Base-by-base conservation (phyloP, 2,329 filamentous ascomycete genomes). In the Aureobasidium zeae region DNA sequence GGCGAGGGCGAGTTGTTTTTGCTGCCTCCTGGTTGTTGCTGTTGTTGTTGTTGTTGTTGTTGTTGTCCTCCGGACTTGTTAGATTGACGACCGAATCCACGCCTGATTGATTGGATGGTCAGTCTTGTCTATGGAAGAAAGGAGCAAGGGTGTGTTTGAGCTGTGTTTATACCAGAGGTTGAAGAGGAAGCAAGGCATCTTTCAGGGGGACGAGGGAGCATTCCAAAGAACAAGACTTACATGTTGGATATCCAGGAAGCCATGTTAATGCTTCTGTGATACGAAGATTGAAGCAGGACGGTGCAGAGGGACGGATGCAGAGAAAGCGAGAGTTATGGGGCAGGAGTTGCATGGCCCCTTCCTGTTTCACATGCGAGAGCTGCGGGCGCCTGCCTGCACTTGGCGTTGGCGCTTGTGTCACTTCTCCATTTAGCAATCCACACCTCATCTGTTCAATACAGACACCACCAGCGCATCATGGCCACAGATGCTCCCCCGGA, bases 1-100 rank as follows among this genome's bases (percentile, higher is more conserved):
- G 60, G 57, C 26, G 57, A 59, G 3, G 57, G 52, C 24, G 50
- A 57, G 51, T 55, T 59, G 44, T 38, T 46, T 50, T 58, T 39
- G 58, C 54, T 43, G n/a, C n/a, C n/a, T n/a, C n/a, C n/a, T n/a
- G n/a, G n/a, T n/a, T n/a, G n/a, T n/a, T n/a, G n/a, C n/a, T n/a
- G n/a, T n/a, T n/a, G n/a, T n/a, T n/a, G n/a, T n/a, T n/a, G n/a
- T n/a, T n/a, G n/a, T n/a, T n/a, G n/a, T n/a, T n/a, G n/a, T n/a
- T n/a, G n/a, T n/a, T n/a, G n/a, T n/a, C n/a, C n/a, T n/a, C n/a
- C n/a, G n/a, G 53, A 31, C 48, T 51, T 42, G 49, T 51, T 55
- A 45, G 25, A 47, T 29, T 49, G 46, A 28, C 53, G 53, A 30
- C 54, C 56, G 37, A 60, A 57, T 48, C 56, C 58, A 51, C 57